Conservation (phyloP, 2,329 filamentous ascomycete species). For the Apiospora saccharicola region DNA sequence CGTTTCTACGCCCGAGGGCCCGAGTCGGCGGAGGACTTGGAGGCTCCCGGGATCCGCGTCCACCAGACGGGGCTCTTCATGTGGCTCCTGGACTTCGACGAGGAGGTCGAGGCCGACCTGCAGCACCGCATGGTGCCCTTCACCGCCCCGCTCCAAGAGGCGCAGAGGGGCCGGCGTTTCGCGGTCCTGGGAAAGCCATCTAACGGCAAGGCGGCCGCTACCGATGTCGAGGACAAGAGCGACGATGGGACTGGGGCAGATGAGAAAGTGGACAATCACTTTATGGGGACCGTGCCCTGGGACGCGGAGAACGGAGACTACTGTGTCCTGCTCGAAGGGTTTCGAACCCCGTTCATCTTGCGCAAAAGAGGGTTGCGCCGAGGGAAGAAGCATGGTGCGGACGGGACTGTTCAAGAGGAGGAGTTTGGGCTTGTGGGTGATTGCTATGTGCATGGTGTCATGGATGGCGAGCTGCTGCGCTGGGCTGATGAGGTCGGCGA, state of each 20-base stretch:
- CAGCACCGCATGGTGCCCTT: not conserved
- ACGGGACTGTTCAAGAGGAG: too few relatives aligned
- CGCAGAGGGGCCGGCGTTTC: not conserved
- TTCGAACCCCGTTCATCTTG: not conserved
- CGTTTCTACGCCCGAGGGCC: not conserved
- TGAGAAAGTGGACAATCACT: not conserved
- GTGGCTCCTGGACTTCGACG: not conserved
- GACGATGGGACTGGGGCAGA: not conserved
- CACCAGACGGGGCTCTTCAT: not conserved
- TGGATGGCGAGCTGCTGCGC: not conserved
- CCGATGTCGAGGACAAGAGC: too few relatives aligned
- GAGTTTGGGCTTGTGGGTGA: not conserved
- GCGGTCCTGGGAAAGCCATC: not conserved
- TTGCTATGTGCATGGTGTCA: not conserved
- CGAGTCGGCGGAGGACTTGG: not conserved
- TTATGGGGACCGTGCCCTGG: not conserved
- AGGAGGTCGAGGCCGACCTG: not conserved
- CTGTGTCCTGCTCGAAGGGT: not conserved
- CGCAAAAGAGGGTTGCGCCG: not conserved
- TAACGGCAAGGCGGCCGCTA: not conserved
- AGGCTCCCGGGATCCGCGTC: not conserved
- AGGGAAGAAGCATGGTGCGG: not conserved
- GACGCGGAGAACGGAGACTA: not conserved
- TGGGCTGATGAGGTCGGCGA: not conserved
- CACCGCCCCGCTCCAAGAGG: not conserved